Base-by-base conservation (phyloP, 2,329 filamentous ascomycete species). In the Cryphonectria naterciae region DNA sequence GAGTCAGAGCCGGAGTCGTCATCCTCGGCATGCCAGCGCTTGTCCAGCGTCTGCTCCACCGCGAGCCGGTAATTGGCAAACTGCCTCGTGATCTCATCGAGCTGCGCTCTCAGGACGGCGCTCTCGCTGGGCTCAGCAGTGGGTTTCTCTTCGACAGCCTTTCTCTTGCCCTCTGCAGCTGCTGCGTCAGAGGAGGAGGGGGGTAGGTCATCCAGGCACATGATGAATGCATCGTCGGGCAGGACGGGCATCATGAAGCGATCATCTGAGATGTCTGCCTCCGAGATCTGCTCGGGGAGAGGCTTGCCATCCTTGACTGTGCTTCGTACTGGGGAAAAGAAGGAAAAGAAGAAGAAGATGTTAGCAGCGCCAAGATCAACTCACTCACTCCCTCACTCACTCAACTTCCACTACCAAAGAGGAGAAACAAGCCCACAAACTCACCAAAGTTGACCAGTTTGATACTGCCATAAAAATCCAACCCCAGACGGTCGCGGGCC, bases 201-300 rank as follows among this genome's bases (percentile, higher is more conserved):
- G 13, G 86, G 85, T 25, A 97, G 84, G 73, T 98, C 96, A 74
- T 97, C 95, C 28, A 99, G 85, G 69, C 89, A 93, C 78, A 97
- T 94, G 43, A 99, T 88, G 68, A 98, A 84, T 4, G 95, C 93
- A 79, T 99, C 96, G 75, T 98, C 94, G 71, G 96, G 91, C 10
- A 99, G 82, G 4, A 94, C 91, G 0, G 96, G 96, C 78, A 92
- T 92, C 71, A 99, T 85, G 77, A 91, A 97, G 22, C 67, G 67
- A 74, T 87, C 86, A 74, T 98, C 95, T n/a, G 89, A 86, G 73
- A 98, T 90, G 37, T 89, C 84, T 2, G 84, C 82, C 49, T 83
- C 83, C 2, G 88, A 85, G 70, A 93, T 89, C 60, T 91, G 81
- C 70, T 87, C 84, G 0, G 89, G 88, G 3, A 89, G 78, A 8